Evolutionary conservation across 208 protist species (phyloP).

Genomic region (Leptomonas seymouri): DNA sequence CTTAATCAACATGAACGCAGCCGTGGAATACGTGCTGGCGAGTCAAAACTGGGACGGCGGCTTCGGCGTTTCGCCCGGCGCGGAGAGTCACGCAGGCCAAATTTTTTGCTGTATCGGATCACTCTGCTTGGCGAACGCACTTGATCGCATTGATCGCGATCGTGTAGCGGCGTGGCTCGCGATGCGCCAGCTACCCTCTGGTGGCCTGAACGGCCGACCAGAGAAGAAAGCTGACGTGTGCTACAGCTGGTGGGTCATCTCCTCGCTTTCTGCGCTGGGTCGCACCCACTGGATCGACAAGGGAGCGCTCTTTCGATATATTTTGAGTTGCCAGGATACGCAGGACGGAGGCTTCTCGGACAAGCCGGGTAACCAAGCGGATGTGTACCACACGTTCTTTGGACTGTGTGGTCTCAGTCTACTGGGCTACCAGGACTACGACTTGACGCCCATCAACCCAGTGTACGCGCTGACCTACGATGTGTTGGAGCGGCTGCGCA

Average conservation of each 20-base stretch:
- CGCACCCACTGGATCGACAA: slow-evolving; percentile 96
- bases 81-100: slow-evolving; percentile 98
- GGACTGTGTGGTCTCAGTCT: slow-evolving; percentile 96
- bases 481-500: slow-evolving; percentile 62
- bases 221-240: slow-evolving; percentile 99
- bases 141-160: slow-evolving; percentile 92
- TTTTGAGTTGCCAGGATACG: slow-evolving; percentile 96
- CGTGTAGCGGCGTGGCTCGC: slow-evolving; percentile 97
- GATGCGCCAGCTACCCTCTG: slow-evolving; percentile 97
- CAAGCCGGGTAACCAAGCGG: slow-evolving; percentile 97
- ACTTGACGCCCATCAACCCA: slow-evolving; percentile 79
- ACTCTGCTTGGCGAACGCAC: slow-evolving; percentile 93
- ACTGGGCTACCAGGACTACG: slow-evolving; percentile 85
- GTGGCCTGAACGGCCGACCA: slow-evolving; percentile 99
- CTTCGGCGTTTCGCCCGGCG: slow-evolving; percentile 95
- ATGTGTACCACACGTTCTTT: slow-evolving; percentile 99
- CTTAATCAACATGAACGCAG: slow-evolving; percentile 87
- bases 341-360: slow-evolving; percentile 98
- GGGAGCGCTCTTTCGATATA: slow-evolving; percentile 93
- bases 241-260: slow-evolving; percentile 99
- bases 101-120: slow-evolving; percentile 98
- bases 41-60: slow-evolving; percentile 99
- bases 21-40: slow-evolving; percentile 89
- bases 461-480: slow-evolving; percentile 91
- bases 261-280: slow-evolving; percentile 94